Percentiles rank a stretch among this genome's conserved stretches.
Evolutionary conservation across 495 filamentous ascomycete species (phyloP).

Genomic region (Penicillium pancosmium): DNA sequence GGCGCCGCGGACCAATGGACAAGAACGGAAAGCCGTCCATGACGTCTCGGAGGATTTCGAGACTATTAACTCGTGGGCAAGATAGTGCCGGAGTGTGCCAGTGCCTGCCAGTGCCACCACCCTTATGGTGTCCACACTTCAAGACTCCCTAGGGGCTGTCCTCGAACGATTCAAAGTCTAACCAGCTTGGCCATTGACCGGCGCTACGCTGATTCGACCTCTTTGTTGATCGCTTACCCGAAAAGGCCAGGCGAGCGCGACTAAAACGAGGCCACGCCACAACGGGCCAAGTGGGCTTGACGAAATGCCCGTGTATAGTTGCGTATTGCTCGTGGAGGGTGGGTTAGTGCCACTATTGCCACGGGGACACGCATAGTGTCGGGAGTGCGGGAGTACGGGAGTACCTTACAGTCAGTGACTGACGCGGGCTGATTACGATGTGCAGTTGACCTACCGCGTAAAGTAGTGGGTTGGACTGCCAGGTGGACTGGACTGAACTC

Average conservation of each 20-base stretch:
- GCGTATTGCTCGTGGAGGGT: neutral
- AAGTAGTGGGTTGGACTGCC: neutral
- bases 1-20: neutral
- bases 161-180: neutral
- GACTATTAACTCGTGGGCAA: too few relatives aligned
- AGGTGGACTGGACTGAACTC: neutral
- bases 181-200: neutral
- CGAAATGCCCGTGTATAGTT: neutral
- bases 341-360: neutral
- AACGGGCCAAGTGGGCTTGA: constrained; percentile 5
- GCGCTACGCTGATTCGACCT: constrained; percentile 20
- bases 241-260: constrained; percentile 13
- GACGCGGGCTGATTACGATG: neutral
- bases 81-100: neutral
- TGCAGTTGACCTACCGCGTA: neutral
- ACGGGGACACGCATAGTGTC: neutral
- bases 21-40: neutral
- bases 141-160: neutral
- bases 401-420: neutral
- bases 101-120: neutral
- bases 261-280: constrained; percentile 8
- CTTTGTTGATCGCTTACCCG: constrained; percentile 25
- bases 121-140: neutral
- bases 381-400: too few relatives aligned
- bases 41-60: neutral